A percentile compares a stretch with the other conserved stretches of the same genome.
phyloP scores from a whole-genome alignment of 345 rosid genomes.

The Populus davidiana region DNA sequence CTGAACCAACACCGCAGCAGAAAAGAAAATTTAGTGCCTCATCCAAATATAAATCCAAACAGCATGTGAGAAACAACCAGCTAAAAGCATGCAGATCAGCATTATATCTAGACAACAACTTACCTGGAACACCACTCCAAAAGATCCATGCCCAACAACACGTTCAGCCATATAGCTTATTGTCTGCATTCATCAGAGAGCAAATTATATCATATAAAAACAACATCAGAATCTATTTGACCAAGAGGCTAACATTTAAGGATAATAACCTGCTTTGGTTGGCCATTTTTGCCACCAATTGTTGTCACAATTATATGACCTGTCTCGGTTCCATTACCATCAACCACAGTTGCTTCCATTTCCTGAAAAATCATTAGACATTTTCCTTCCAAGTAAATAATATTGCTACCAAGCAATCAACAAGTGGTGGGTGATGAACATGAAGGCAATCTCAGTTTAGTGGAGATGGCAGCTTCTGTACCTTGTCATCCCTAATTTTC shows the following conservation, averaged over 20 bases:
- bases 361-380: slow-evolving; percentile 44
- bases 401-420: not conserved
- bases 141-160: slow-evolving; percentile 91
- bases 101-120: not conserved
- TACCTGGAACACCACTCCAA: slow-evolving; percentile 96
- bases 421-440: not conserved
- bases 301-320: slow-evolving; percentile 86
- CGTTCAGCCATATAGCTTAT: slow-evolving; percentile 98
- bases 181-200: slow-evolving; percentile 43
- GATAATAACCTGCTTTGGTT: slow-evolving; percentile 65
- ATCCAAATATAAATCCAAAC: not conserved
- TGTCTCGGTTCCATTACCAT: slow-evolving; percentile 82
- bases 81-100: not conserved
- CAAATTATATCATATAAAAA: slow-evolving; percentile 1
- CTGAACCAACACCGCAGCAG: slow-evolving; percentile 30
- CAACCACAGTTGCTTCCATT: slow-evolving; percentile 78
- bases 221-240: not conserved
- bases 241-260: not conserved
- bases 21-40: not conserved
- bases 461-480: slow-evolving; percentile 11
- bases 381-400: slow-evolving; percentile 3
- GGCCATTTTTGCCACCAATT: slow-evolving; percentile 77
- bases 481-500: slow-evolving; percentile 92
- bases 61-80: not conserved
- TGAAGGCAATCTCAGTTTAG: not conserved